Base-by-base conservation (phyloP, 129 eudicot genomes). In the Lonicera japonica region DNA sequence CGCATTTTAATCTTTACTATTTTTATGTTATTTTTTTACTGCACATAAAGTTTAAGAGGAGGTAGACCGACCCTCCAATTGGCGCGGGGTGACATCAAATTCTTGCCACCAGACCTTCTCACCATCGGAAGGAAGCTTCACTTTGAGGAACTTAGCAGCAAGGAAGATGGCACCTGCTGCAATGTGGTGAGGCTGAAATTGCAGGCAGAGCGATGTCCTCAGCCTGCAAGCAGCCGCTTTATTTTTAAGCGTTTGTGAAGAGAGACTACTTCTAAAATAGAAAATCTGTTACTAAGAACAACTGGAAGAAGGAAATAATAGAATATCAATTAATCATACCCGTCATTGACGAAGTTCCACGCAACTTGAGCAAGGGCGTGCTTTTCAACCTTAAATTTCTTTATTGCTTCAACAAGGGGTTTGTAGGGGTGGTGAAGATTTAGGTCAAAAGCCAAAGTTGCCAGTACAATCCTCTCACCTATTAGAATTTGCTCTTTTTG, bases 41-140 rank as follows among this genome's bases (percentile, higher is more conserved):
- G 8, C 8, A 43, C 50, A 43, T 10, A 43, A 43, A 43, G 50
- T 43, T n/a, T 13, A 25, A 47, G 39, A 39, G 47, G 24, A 73
- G 52, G 51, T 11, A n/a, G 19, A 65, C 70, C 56, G 59, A 73
- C 72, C 78, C 55, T 73, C 78, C 68, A 73, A 60, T 38, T 69
- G 67, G 22, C 67, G 60, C 50, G 67, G 67, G 61, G 67, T 59
- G 64, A 50, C 67, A 69, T 60, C 65, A 54, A 69, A 51, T 25
- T 69, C 67, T 24, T 69, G 58, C 67, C 58, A 60, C 74, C 59
- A 48, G 29, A 60, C 66, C 41, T 66, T 43, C 16, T 43, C 50
- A 43, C 50, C 50, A 43, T 43, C 50, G 13, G 50, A 43, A 2
- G 50, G 50, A 43, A 43, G 50, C 50, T 43, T 43, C 50, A 43